Evolutionary conservation across 2,329 filamentous ascomycete genomes (phyloP), one percentile per base, ranked within the genome.

Genomic region (Cladophialophora chaetospira): DNA sequence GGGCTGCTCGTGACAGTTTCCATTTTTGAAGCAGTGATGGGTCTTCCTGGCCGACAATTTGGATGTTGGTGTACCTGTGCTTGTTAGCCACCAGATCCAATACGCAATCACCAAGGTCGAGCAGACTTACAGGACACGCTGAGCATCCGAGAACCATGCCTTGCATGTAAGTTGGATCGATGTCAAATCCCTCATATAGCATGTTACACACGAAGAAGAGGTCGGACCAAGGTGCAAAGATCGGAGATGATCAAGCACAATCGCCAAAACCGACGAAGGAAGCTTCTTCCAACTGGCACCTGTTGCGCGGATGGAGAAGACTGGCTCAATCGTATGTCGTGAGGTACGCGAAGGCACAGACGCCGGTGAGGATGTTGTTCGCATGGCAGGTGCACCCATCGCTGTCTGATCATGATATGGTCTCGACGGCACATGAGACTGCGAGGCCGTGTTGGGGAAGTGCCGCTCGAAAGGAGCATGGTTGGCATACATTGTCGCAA

Each of bases 221-320:
- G 68, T 64, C 10, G 71, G 65, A 5, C 67, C 68, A 11, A 71
- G 67, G 63, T 84, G 77, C 23, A 80, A 63, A 6, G 67, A 64
- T 52, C 80, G 73, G 33, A 85, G 65, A 54, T 82, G 78, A 29
- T 73, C 69, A 9, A 84, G 61, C 33, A 85, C 81, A 55, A 75
- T 79, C 54, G 81, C 77, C 60, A 82, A 83, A 3, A 84, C 77
- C 58, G 81, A 77, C 43, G 74, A 69, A 0, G 82, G 82, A 5
- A 85, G 63, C 15, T 72, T 71, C 57, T 77, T 74, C 61, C 61
- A 63, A 33, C 25, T 33, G 25, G 46, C 28, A 23, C 40, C 46
- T 19, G 49, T 9, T 10, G 13, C 35, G 5, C 33, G 29, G 9
- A 29, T 26, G n/a, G 38, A 23, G 17, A 46, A 38, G 13, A 23